Evolutionary conservation across 179 eudicot genomes (phyloP), one percentile per base, ranked within the genome.

Genomic region (Vitellaria paradoxa): DNA sequence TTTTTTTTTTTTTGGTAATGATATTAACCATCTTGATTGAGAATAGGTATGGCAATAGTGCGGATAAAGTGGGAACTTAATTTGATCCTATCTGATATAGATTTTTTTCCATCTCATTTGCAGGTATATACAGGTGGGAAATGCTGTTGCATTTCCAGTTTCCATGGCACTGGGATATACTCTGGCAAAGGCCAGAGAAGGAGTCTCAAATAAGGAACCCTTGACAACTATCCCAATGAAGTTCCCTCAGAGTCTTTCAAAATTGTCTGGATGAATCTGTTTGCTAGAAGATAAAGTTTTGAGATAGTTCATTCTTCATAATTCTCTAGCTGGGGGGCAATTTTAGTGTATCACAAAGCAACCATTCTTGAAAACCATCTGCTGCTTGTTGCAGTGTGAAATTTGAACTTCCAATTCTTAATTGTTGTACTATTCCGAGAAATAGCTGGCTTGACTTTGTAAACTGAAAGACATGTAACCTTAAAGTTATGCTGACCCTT

Each of bases 81-180:
- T n/a, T n/a, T n/a, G n/a, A n/a, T n/a, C n/a, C n/a, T n/a, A n/a
- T n/a, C n/a, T n/a, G n/a, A 30, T 72, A 26, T 55, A 14, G 47
- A 18, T 21, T 4, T 21, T 0, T 47, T 14, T 63, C 18, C n/a
- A 42, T 20, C 7, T 53, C 21, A 40, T 20, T 61, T 21, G 49
- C 78, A 89, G 92, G 84, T 89, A 91, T 37, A 89, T 85, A 6
- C 96, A 88, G 77, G 88, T 91, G 0, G 93, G 90, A 3, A 91
- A 89, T 79, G 96, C 91, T 0, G 96, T 91, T 42, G 88, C 95
- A 1, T 86, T 91, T 26, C 89, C 92, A 0, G 92, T 91, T 15
- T 88, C 91, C 7, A 85, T 89, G 2, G 88, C 88, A 7, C 65
- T 89, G 30, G 93, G 93, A 6, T 85, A 74, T 42, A 20, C 81